Conservation (phyloP, 495 filamentous ascomycete genomes). For the Penicillium taxi region DNA sequence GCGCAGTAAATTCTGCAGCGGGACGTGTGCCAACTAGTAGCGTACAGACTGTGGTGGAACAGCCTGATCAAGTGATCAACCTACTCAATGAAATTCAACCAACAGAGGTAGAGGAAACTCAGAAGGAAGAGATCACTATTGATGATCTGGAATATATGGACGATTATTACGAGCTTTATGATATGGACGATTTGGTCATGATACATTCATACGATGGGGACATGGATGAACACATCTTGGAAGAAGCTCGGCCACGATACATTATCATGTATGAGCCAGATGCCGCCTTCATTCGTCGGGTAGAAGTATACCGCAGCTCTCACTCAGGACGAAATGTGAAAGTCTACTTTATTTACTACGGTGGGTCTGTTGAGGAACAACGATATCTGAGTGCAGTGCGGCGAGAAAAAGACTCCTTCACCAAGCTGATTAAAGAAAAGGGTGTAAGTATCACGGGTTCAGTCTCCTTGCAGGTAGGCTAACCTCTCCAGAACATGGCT, state of each 20-base stretch:
- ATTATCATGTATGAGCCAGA: conserved; percentile 99
- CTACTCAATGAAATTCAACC: conserved; percentile 61
- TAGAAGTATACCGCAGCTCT: conserved; percentile 93
- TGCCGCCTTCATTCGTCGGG: conserved; percentile 84
- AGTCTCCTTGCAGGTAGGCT: background rate
- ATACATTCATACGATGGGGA: conserved; percentile 92
- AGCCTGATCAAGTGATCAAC: conserved; percentile 61
- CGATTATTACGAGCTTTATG: conserved; percentile 86
- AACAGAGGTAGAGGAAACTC: conserved; percentile 52
- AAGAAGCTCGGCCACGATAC: conserved; percentile 86
- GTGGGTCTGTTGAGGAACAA: conserved; percentile 91
- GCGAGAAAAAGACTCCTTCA: conserved; percentile 92
- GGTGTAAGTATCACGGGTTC: conserved; percentile 37
- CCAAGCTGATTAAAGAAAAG: conserved; percentile 85
- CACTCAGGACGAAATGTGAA: conserved; percentile 81
- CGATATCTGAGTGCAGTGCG: conserved; percentile 83
- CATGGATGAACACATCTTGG: conserved; percentile 89
- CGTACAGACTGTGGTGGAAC: conserved; percentile 72
- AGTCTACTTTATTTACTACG: conserved; percentile 95
- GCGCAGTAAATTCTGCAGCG: conserved; percentile 45
- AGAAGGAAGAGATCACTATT: conserved; percentile 65
- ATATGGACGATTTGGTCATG: conserved; percentile 81
- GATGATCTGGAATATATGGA: conserved; percentile 87
- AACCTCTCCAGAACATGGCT: conserved; percentile 58
- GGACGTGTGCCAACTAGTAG: conserved; percentile 54